Percentiles rank a stretch among this genome's conserved stretches.
phyloP scores from a whole-genome alignment of 2,329 filamentous ascomycete species.

The Sporothrix brunneoviolacea region DNA sequence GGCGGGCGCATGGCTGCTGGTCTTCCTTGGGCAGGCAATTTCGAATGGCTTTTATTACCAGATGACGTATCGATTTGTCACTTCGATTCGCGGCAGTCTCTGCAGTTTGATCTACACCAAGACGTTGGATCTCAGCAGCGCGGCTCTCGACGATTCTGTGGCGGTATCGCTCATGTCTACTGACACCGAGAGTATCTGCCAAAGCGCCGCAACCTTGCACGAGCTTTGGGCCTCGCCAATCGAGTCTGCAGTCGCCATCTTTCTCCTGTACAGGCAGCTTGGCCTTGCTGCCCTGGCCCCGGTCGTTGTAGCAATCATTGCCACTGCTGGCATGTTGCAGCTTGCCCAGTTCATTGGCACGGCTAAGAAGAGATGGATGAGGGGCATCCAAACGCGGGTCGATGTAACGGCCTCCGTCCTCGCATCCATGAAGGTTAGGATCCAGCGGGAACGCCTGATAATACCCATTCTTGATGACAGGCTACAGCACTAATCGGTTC shows the following conservation, averaged over 20 bases:
- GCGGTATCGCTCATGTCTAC: too few species aligned
- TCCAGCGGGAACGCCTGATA: neutral
- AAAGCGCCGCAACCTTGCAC: constrained; percentile 20
- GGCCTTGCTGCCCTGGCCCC: constrained; percentile 12
- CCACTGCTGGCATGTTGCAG: neutral
- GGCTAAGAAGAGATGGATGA: constrained; percentile 32
- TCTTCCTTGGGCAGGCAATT: too few species aligned
- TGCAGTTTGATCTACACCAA: too few species aligned
- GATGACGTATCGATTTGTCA: too few species aligned
- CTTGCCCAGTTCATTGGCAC: neutral
- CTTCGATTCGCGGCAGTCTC: too few species aligned
- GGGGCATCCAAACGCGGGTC: constrained; percentile 42
- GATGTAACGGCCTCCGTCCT: constrained; percentile 41
- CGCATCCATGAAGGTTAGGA: constrained; percentile 39
- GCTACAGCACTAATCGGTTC: constrained; percentile 24
- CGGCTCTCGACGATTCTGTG: too few species aligned
- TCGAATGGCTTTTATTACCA: too few species aligned
- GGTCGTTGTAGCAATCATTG: constrained; percentile 1
- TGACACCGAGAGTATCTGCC: constrained; percentile 24
- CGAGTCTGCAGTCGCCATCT: constrained; percentile 14
- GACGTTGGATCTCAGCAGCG: too few species aligned
- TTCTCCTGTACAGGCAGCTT: constrained; percentile 13
- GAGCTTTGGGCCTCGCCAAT: constrained; percentile 19
- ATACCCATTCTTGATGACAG: constrained; percentile 34
- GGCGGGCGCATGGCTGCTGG: too few species aligned